These are phyloP conservation scores for Gamarada debralockiae DNA, from an alignment of 495 filamentous ascomycete species.

Conservation along the genomic window DNA sequence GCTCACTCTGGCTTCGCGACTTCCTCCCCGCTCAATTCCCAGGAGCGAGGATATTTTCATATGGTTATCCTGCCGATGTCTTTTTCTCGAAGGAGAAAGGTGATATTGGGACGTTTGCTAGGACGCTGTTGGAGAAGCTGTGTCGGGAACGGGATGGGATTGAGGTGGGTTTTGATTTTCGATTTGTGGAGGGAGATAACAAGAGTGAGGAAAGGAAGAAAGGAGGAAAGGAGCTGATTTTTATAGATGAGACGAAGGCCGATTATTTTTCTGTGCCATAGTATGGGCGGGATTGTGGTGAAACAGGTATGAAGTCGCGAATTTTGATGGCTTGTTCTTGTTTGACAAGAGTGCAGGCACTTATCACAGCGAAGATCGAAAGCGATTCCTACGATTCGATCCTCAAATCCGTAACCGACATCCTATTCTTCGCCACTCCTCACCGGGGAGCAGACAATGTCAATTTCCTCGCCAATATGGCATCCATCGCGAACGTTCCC, in stretches of 20 bases:
- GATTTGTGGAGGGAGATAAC: too few species aligned
- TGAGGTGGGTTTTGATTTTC: background rate
- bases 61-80: conserved; percentile 12
- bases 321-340: background rate
- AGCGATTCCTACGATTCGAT: conserved; percentile 30
- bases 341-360: conserved; percentile 7
- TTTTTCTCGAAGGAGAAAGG: background rate
- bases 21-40: conserved; percentile 9
- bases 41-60: conserved; percentile 16
- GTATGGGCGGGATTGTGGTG: conserved; percentile 37
- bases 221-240: too few species aligned
- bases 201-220: too few species aligned
- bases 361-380: conserved; percentile 8
- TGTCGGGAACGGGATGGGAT: conserved; percentile 1
- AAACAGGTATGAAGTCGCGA: conserved; percentile 34
- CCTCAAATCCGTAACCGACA: conserved; percentile 30
- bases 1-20: conserved; percentile 13
- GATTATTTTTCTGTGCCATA: too few species aligned
- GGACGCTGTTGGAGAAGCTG: conserved; percentile 12
- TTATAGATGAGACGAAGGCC: too few species aligned
- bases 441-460: conserved; percentile 35
- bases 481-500: conserved; percentile 2
- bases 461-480: background rate
- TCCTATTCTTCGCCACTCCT: conserved; percentile 47
- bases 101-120: conserved; percentile 11